Conservation (phyloP, 192 early-diverging fungal species). For the Coemansia sp. region DNA sequence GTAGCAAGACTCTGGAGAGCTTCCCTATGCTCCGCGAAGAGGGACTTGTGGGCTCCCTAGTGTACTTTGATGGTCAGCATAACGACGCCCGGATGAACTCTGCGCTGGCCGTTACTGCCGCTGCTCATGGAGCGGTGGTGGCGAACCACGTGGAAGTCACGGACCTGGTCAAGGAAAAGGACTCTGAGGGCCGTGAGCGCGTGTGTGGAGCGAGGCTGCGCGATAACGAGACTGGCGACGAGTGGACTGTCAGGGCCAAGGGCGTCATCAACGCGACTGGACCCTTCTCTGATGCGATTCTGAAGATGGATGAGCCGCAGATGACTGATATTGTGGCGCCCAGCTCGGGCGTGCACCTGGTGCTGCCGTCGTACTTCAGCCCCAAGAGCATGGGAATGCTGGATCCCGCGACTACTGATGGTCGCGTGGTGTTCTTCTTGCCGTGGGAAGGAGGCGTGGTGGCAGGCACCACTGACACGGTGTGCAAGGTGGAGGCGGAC, state of each 20-base stretch:
- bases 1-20: conserved; percentile 84
- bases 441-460: conserved; percentile 97
- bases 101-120: conserved; percentile 87
- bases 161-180: conserved; percentile 70
- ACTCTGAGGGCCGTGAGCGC: conserved; percentile 51
- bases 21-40: conserved; percentile 96
- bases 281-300: conserved; percentile 80
- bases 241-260: conserved; percentile 86
- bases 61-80: conserved; percentile 98
- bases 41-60: conserved; percentile 86
- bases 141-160: conserved; percentile 94
- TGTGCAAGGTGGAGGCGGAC: conserved; percentile 79
- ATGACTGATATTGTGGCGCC: conserved; percentile 89
- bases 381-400: conserved; percentile 94
- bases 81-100: conserved; percentile 99
- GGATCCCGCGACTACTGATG: conserved; percentile 92
- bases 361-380: conserved; percentile 94
- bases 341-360: conserved; percentile 90
- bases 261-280: conserved; percentile 91
- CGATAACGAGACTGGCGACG: conserved; percentile 85
- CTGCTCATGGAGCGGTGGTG: conserved; percentile 85
- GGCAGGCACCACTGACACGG: conserved; percentile 95
- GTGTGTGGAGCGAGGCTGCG: conserved; percentile 81
- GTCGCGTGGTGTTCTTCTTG: conserved; percentile 96
- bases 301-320: conserved; percentile 83